Percentiles rank a stretch among this genome's conserved stretches.
phyloP scores from a whole-genome alignment of 768 basidiomycete species.

The Trametes elegans region DNA sequence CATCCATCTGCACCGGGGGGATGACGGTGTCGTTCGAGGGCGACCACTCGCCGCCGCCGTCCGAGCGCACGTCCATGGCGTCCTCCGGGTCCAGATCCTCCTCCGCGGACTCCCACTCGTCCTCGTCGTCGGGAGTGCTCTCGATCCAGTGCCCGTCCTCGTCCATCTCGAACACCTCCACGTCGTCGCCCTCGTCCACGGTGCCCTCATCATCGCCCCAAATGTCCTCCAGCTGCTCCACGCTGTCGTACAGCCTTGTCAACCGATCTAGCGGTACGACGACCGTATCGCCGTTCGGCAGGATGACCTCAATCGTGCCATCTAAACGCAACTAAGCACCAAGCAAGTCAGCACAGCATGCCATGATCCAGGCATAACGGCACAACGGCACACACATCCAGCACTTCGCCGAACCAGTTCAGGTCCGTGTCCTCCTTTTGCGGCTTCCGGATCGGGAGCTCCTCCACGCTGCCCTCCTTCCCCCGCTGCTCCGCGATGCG shows the following conservation, averaged over 20 bases:
- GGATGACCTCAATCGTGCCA: conserved; percentile 69
- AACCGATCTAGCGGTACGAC: conserved; percentile 64
- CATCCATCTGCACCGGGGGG: not conserved
- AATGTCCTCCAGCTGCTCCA: conserved; percentile 72
- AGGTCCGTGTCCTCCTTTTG: conserved; percentile 40
- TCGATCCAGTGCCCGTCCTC: conserved; percentile 38
- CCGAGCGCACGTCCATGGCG: conserved; percentile 37
- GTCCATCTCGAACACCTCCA: conserved; percentile 40
- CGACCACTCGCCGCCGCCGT: conserved; percentile 24
- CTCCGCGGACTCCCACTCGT: conserved; percentile 35
- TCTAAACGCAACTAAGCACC: conserved; percentile 61
- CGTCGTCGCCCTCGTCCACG: conserved; percentile 42
- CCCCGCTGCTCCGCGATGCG: conserved; percentile 49
- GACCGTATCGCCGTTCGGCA: conserved; percentile 52
- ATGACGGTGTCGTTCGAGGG: conserved; percentile 22
- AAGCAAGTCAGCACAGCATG: conserved; percentile 2
- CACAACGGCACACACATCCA: conserved; percentile 59
- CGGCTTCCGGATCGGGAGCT: conserved; percentile 45
- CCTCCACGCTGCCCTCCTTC: conserved; percentile 34
- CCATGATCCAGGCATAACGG: not conserved
- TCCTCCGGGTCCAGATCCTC: conserved; percentile 36
- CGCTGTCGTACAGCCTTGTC: conserved; percentile 75
- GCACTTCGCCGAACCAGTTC: conserved; percentile 88
- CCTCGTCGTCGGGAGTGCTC: conserved; percentile 26
- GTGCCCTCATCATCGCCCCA: conserved; percentile 48